Conservation (phyloP, 257 asterid genomes). For the Plantago major region DNA sequence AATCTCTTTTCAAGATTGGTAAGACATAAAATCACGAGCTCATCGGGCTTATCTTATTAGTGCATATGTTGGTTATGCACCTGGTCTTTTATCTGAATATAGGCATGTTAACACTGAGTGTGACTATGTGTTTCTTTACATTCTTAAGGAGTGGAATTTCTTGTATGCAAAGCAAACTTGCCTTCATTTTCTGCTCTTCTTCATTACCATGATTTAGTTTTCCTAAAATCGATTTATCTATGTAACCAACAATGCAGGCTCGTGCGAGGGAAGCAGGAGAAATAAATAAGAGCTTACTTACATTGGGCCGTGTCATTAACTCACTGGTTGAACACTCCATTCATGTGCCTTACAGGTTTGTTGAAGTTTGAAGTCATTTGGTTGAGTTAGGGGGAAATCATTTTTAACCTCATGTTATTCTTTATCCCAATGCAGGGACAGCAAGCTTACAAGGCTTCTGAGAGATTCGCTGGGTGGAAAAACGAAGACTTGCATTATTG, state of each 20-base stretch:
- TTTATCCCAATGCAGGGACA: conserved; percentile 48
- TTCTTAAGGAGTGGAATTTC: too few relatives aligned
- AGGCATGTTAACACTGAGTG: too few relatives aligned
- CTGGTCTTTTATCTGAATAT: too few relatives aligned
- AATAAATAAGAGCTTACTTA: conserved; percentile 81
- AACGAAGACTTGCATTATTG: conserved; percentile 84
- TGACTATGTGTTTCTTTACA: too few relatives aligned
- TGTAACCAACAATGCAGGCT: conserved; percentile 33
- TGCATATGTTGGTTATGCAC: too few relatives aligned
- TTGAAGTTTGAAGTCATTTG: conserved; percentile 10
- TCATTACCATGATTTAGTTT: background rate
- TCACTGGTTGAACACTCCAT: conserved; percentile 78
- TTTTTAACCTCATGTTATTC: conserved; percentile 18
- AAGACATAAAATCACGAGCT: background rate
- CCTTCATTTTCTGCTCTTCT: background rate
- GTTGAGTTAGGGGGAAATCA: conserved; percentile 5
- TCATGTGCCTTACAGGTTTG: conserved; percentile 84
- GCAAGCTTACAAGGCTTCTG: conserved; percentile 80
- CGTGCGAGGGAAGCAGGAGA: conserved; percentile 98
- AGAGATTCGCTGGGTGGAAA: conserved; percentile 87
- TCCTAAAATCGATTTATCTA: conserved; percentile 8
- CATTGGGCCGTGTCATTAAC: conserved; percentile 80
- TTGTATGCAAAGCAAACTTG: too few relatives aligned
- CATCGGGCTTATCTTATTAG: background rate
- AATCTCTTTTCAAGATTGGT: background rate